Percentiles rank a stretch among this genome's conserved stretches.
Evolutionary conservation across 2,329 filamentous ascomycete genomes (phyloP).

Genomic region (Colletotrichum sp.): DNA sequence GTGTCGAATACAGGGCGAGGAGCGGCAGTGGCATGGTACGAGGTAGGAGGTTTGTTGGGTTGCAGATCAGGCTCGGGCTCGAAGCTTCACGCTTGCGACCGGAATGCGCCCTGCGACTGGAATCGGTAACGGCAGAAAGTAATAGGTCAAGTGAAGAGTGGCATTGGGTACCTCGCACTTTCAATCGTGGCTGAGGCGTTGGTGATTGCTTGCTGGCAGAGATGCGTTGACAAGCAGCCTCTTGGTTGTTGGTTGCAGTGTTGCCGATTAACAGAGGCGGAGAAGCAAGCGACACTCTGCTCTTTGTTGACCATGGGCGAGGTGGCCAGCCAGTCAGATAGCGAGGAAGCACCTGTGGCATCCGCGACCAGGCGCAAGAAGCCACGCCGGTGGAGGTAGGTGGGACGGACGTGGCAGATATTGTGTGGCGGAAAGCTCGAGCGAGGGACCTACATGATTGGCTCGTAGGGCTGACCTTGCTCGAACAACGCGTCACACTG

Average conservation of each 20-base stretch:
- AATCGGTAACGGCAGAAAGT: neutral
- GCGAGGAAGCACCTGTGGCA: neutral
- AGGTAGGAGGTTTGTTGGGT: neutral
- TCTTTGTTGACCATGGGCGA: slow-evolving; percentile 4
- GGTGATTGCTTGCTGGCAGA: neutral
- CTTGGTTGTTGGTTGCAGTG: neutral
- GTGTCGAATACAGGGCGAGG: slow-evolving; percentile 1
- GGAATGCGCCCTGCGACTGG: slow-evolving; percentile 6
- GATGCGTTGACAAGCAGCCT: slow-evolving; percentile 1
- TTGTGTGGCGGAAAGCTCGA: slow-evolving; percentile 1
- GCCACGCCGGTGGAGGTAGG: neutral
- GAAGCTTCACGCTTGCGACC: slow-evolving; percentile 17
- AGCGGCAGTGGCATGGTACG: slow-evolving; percentile 14
- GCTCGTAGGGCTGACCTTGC: neutral
- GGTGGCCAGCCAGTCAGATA: neutral
- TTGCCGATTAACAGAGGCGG: neutral
- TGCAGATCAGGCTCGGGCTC: slow-evolving; percentile 15
- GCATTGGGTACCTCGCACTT: neutral
- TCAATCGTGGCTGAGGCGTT: neutral
- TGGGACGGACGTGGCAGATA: slow-evolving; percentile 15
- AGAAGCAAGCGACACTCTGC: neutral
- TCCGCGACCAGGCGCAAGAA: neutral
- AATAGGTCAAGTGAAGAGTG: neutral
- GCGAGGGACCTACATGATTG: neutral
- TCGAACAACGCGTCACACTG: neutral